A percentile compares a stretch with the other conserved stretches of the same genome.
These are phyloP conservation scores for Beauveria caledonica DNA, from an alignment of 2,329 filamentous ascomycete species.

Conservation along the genomic window DNA sequence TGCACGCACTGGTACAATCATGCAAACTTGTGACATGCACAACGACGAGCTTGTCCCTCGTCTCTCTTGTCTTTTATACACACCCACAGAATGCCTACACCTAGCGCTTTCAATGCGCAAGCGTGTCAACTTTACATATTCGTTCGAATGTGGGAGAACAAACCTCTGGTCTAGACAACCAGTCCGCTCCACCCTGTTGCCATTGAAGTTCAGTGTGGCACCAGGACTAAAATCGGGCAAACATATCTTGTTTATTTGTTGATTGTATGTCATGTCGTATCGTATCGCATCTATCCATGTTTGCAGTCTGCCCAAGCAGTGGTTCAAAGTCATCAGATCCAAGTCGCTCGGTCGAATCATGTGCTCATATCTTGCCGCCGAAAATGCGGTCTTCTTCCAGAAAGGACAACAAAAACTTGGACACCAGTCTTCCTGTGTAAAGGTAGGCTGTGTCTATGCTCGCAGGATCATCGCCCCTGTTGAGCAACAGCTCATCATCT, in stretches of 20 bases:
- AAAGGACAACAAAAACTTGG: constrained; percentile 49
- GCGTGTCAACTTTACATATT: constrained; percentile 50
- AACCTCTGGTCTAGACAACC: constrained; percentile 59
- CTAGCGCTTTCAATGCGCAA: constrained; percentile 48
- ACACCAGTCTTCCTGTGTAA: constrained; percentile 45
- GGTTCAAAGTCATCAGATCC: constrained; percentile 4
- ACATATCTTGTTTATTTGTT: constrained; percentile 30
- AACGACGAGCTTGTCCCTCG: background rate
- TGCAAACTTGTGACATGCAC: background rate
- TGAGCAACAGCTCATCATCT: constrained; percentile 38
- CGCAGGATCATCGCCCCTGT: constrained; percentile 35
- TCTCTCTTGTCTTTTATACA: constrained; percentile 12
- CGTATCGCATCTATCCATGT: background rate
- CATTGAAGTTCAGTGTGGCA: constrained; percentile 46
- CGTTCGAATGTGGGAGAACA: constrained; percentile 55
- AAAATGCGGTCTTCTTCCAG: constrained; percentile 41
- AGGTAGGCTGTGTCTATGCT: constrained; percentile 40
- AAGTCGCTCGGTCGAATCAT: background rate
- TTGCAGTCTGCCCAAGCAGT: background rate
- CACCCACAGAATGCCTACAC: constrained; percentile 55
- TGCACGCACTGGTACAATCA: background rate
- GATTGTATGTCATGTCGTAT: background rate
- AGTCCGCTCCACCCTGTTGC: constrained; percentile 58
- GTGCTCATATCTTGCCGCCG: constrained; percentile 21
- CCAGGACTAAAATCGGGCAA: constrained; percentile 57